Evolutionary conservation across 495 filamentous ascomycete genomes (phyloP).

Genomic region (Baudoinia panamericana): DNA sequence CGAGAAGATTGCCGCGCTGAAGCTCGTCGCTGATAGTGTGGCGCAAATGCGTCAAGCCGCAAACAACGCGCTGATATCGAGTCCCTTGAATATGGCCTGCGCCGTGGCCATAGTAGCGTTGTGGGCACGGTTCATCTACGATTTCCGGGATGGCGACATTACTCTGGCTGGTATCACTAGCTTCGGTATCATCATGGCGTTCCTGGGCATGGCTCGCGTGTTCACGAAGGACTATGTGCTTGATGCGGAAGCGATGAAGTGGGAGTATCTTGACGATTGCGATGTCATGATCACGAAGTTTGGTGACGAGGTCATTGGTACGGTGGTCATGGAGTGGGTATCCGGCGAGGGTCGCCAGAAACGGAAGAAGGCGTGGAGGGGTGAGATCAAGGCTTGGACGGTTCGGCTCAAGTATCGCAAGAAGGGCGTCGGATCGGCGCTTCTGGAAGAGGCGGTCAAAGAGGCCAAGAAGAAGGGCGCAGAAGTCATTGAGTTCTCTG

Average conservation of each 20-base stretch:
- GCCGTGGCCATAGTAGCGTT: constrained; percentile 30
- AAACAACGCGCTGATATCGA: constrained; percentile 38
- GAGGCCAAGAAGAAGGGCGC: constrained; percentile 44
- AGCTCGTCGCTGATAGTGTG: constrained; percentile 52
- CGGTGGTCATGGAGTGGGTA: constrained; percentile 36
- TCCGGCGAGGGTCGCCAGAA: constrained; percentile 33
- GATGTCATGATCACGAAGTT: constrained; percentile 42
- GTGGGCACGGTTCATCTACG: constrained; percentile 28
- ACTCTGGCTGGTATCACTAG: constrained; percentile 34
- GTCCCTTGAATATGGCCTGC: constrained; percentile 34
- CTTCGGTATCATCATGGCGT: constrained; percentile 35
- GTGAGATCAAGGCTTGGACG: constrained; percentile 62
- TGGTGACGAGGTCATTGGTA: constrained; percentile 45
- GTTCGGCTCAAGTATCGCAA: constrained; percentile 52
- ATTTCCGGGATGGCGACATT: constrained; percentile 23
- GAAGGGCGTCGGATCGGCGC: constrained; percentile 50
- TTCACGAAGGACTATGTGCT: constrained; percentile 37
- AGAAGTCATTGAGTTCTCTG: constrained; percentile 50
- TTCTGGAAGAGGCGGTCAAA: constrained; percentile 54
- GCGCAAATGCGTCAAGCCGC: constrained; percentile 50
- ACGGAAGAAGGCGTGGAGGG: constrained; percentile 27
- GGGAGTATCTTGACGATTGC: constrained; percentile 35
- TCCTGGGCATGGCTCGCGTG: constrained; percentile 31
- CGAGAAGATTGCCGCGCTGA: constrained; percentile 55
- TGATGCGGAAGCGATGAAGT: constrained; percentile 41